Percentiles rank a stretch among this genome's conserved stretches.
Conservation (phyloP, 2,329 filamentous ascomycete species). For the Penicillium sp. region DNA sequence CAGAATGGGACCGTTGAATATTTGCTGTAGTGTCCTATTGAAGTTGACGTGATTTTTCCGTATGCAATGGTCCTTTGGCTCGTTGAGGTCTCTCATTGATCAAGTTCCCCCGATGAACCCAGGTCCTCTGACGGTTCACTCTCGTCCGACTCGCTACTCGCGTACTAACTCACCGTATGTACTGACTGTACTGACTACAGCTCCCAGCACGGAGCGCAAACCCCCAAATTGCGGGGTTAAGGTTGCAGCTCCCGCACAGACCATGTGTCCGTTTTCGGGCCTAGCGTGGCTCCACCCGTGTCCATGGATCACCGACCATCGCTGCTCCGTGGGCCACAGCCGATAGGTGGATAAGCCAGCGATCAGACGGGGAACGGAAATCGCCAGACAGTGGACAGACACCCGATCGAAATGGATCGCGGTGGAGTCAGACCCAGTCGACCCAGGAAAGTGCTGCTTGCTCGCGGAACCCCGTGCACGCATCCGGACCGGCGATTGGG, state of each 20-base stretch:
- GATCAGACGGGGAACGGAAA: background rate
- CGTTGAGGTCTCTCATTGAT: background rate
- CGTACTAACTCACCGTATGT: too few relatives aligned
- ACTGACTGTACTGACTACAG: too few relatives aligned
- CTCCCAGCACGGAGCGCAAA: background rate
- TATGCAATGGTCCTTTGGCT: background rate
- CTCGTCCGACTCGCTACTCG: too few relatives aligned
- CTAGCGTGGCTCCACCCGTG: conserved; percentile 8
- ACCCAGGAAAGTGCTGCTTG: background rate
- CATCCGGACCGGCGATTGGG: conserved; percentile 20
- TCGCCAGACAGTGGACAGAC: background rate
- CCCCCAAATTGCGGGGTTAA: conserved; percentile 31
- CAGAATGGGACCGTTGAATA: background rate
- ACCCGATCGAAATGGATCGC: background rate
- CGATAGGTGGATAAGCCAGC: conserved; percentile 2
- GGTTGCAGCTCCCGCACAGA: conserved; percentile 28
- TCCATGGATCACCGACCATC: background rate
- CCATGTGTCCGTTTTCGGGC: conserved; percentile 2
- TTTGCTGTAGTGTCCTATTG: background rate
- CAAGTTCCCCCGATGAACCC: background rate
- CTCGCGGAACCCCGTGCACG: conserved; percentile 17
- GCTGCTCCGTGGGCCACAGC: background rate
- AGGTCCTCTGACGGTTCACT: too few relatives aligned
- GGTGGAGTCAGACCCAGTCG: background rate
- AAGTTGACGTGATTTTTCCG: too few relatives aligned